A percentile compares a stretch with the other conserved stretches of the same genome.
Evolutionary conservation across 2,329 filamentous ascomycete species (phyloP).

Genomic region (Trichophyton benhamiae): DNA sequence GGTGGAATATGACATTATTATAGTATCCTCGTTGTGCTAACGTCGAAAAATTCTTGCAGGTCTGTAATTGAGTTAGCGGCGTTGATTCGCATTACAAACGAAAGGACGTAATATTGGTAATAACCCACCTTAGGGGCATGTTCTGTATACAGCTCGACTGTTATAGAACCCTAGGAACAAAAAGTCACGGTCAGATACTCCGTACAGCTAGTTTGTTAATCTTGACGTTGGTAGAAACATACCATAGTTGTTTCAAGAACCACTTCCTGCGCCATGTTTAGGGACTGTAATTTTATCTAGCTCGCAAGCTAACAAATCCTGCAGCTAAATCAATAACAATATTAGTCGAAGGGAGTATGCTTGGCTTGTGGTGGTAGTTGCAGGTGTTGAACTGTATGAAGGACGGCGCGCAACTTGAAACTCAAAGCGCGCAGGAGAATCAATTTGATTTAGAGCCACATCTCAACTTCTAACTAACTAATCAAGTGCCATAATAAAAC

Average conservation of each 20-base stretch:
- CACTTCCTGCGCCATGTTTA: conserved; percentile 61
- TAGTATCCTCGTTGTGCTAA: conserved; percentile 79
- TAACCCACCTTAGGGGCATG: conserved; percentile 45
- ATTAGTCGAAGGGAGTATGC: background rate
- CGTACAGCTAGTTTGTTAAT: background rate
- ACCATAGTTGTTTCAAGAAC: conserved; percentile 79
- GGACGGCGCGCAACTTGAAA: background rate
- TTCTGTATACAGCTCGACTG: conserved; percentile 74
- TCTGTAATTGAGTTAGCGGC: conserved; percentile 31
- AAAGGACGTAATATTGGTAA: background rate
- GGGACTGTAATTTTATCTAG: background rate
- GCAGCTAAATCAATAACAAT: background rate
- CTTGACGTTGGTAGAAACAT: conserved; percentile 14
- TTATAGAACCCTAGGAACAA: conserved; percentile 58
- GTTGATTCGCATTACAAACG: background rate
- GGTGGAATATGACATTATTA: conserved; percentile 74
- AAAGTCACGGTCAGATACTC: background rate
- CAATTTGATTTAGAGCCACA: background rate
- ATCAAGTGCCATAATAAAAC: background rate
- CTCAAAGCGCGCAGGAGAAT: background rate
- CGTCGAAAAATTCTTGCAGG: conserved; percentile 75
- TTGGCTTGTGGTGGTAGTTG: background rate
- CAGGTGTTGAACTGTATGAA: background rate
- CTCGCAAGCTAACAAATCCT: background rate
- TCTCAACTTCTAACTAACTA: background rate